phyloP scores from a whole-genome alignment of 768 basidiomycete genomes.

The Paxillus ammoniavirescens region DNA sequence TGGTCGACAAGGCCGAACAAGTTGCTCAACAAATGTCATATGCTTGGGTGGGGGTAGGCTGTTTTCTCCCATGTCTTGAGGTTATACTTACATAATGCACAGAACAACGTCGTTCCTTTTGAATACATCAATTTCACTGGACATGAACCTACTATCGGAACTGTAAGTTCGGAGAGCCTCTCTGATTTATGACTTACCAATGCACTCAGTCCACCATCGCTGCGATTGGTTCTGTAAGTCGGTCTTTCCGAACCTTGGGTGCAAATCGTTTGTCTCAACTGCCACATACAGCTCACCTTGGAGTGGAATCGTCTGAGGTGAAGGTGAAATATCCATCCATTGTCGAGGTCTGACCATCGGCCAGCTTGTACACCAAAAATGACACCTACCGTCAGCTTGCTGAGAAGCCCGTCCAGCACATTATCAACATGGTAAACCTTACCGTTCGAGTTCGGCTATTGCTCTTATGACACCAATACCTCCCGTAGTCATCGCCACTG shows the following conservation, averaged over 20 bases:
- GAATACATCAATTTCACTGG: conserved; percentile 36
- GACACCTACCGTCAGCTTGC: conserved; percentile 56
- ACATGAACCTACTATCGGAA: conserved; percentile 27
- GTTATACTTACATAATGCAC: not conserved
- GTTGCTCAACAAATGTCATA: conserved; percentile 62
- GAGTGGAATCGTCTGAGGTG: conserved; percentile 56
- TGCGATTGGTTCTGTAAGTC: conserved; percentile 43
- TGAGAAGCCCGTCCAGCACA: conserved; percentile 49
- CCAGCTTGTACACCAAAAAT: conserved; percentile 51
- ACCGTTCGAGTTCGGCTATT: conserved; percentile 3
- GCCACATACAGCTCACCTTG: conserved; percentile 44
- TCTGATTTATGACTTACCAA: not conserved
- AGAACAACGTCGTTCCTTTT: conserved; percentile 40
- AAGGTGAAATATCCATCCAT: not conserved
- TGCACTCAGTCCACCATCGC: conserved; percentile 43
- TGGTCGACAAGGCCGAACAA: conserved; percentile 62
- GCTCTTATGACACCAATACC: not conserved
- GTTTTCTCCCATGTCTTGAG: not conserved
- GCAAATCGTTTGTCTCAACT: not conserved
- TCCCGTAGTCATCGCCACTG: conserved; percentile 18
- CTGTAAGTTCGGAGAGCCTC: conserved; percentile 24
- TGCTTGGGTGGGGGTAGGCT: conserved; percentile 57
- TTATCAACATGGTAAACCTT: conserved; percentile 40
- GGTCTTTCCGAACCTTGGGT: not conserved
- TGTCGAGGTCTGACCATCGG: not conserved